These are phyloP conservation scores for Hymenotorrendiella dingleyae DNA, from an alignment of 2,329 filamentous ascomycete genomes.

Conservation along the genomic window DNA sequence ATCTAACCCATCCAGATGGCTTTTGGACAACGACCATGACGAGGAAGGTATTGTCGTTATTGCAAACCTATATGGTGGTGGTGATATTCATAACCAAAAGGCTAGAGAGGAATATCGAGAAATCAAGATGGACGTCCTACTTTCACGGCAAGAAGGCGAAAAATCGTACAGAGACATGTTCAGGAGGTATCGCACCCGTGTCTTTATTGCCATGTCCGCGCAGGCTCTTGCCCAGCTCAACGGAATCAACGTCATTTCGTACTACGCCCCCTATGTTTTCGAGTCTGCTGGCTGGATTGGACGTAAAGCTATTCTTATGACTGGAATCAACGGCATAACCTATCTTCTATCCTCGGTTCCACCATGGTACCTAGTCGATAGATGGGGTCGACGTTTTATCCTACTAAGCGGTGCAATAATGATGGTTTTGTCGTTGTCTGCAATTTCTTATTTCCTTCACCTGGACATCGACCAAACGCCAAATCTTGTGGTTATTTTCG, in stretches of 20 bases:
- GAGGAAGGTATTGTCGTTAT: slow-evolving; percentile 98
- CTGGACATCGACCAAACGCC: slow-evolving; percentile 75
- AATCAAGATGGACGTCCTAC: slow-evolving; percentile 96
- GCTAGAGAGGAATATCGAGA: slow-evolving; percentile 95
- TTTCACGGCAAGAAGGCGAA: slow-evolving; percentile 92
- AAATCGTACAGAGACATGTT: slow-evolving; percentile 93
- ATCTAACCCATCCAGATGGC: slow-evolving; percentile 61
- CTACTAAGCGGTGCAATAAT: slow-evolving; percentile 81
- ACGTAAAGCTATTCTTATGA: slow-evolving; percentile 90
- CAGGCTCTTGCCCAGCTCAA: slow-evolving; percentile 94
- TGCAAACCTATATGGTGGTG: slow-evolving; percentile 91
- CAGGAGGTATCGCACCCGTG: slow-evolving; percentile 79
- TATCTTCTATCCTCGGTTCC: slow-evolving; percentile 91
- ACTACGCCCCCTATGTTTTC: slow-evolving; percentile 95
- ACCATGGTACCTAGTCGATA: slow-evolving; percentile 94
- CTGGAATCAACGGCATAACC: slow-evolving; percentile 87
- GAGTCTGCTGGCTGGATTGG: slow-evolving; percentile 95
- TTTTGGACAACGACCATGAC: slow-evolving; percentile 94
- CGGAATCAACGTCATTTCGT: slow-evolving; percentile 98
- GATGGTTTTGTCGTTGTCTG: slow-evolving; percentile 82
- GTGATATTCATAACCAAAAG: slow-evolving; percentile 88
- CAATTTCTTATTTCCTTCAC: slow-evolving; percentile 93
- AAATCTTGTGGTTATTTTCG: slow-evolving; percentile 81
- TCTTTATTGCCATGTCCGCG: slow-evolving; percentile 98
- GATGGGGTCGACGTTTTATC: slow-evolving; percentile 83